Base-by-base conservation (phyloP, 1,139 yeast species). In the Groenewaldozyma auringiensis region DNA sequence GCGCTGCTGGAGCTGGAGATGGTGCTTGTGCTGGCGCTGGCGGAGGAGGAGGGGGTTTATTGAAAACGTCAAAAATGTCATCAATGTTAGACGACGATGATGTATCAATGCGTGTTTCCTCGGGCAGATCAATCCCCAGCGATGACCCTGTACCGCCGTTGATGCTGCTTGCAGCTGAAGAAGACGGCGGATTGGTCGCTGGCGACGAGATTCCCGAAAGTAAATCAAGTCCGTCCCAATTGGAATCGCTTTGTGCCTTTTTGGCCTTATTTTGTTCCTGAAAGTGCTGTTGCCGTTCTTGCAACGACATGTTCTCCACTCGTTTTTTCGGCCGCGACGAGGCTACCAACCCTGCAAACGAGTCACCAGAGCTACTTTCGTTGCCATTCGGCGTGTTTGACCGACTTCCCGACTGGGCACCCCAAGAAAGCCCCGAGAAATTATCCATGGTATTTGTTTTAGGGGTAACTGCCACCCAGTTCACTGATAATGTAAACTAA, bases 31-130 rank as follows among this genome's bases (percentile, higher is more conserved):
- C 37, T n/a, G 37, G 39, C 21, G 13, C n/a, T 18, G 13, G n/a
- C 4, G 34, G 42, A 17, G 54, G 47, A 2, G 52, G 48, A 6
- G 59, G 50, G 3, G 64, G 62, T 40, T 50, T 55, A 44, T 60
- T 62, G 54, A 63, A 63, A 14, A 61, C 60, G 33, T 61, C 67
- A 53, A 66, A 64, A 25, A 64, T 52, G 37, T 60, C 63, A 31
- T 58, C 63, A 18, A 35, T 20, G 31, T 13, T 13, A n/a, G 36
- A 32, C 18, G 4, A 4, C 6, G 18, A 32, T 13, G 6, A 14
- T 3, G 42, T 18, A 13, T 37, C 42, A 11, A 13, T 4, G 4
- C 20, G 8, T 4, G 21, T 18, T 9, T 27, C 50, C 27, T 21
- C 37, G 18, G 16, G 40, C 18, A 44, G 35, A 36, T 44, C 47